Evolutionary conservation across 176 grass and related monocot species (phyloP), one percentile per base, ranked within the genome.

Genomic region (Aegilops tauschii): DNA sequence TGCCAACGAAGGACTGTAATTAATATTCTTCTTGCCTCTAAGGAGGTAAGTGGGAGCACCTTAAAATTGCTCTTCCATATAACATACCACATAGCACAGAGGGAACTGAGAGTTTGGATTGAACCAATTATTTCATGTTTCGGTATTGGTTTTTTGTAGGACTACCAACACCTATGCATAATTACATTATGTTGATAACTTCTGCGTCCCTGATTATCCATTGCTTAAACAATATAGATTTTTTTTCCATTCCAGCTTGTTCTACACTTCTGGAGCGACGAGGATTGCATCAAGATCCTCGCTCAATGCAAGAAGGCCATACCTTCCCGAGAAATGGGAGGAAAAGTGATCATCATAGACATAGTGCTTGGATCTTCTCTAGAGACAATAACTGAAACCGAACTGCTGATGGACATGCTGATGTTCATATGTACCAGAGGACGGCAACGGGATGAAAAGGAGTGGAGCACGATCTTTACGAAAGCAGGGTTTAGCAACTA

Each of bases 271-370:
- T 86, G 78, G 83, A 36, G 50, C 6, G 83, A 90, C 11, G 29
- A 82, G 2, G 83, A 90, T 4, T 90, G 83, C 12, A 31, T 86
- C 17, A 83, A 50, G 12, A 86, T 86, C 17, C 35, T 90, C 29
- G 21, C 27, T 58, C 37, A 36, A 13, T 90, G 83, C 29, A 90
- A 86, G 58, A 47, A 86, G 12, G 83, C 83, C n/a, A 82, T 90
- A 62, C 83, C 78, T 13, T 30, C 78, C 2, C 58, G 39, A 70
- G 83, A 90, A 8, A 76, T 21, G n/a, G 78, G 83, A 8, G 83
- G 88, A 18, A 86, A 90, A 34, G 44, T 90, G 4, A 86, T 90
- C 31, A 30, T 90, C 36, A 61, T 86, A 18, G 83, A 90, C 18
- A 44, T 86, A 28, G 83, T 90, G 70, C 58, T 90, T 5, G 76